These are phyloP conservation scores for Chlamydomonas eustigma DNA, from an alignment of 139 green algal species.

Conservation along the genomic window DNA sequence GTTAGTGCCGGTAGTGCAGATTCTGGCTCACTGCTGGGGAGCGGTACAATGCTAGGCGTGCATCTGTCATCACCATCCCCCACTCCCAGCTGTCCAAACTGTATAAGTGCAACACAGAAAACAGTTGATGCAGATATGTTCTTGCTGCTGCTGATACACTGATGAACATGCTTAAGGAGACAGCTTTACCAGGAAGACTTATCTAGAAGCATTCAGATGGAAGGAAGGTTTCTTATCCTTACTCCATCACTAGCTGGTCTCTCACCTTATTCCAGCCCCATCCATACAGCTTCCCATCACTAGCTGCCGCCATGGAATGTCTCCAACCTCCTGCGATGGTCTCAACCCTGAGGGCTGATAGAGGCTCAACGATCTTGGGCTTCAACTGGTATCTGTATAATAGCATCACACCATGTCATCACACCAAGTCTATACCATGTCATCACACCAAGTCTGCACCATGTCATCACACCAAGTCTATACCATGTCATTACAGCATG, in stretches of 20 bases:
- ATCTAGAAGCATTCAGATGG: not conserved
- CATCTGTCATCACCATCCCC: constrained; percentile 50
- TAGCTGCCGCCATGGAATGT: constrained; percentile 70
- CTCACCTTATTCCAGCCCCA: constrained; percentile 90
- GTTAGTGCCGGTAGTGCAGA: too few species aligned
- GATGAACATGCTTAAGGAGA: not conserved
- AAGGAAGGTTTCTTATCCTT: not conserved
- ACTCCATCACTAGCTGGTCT: not conserved
- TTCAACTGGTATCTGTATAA: constrained; percentile 46
- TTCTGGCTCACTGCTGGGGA: constrained; percentile 20
- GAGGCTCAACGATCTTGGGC: constrained; percentile 38
- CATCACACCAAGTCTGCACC: too few species aligned
- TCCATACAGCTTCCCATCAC: constrained; percentile 55
- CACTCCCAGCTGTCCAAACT: constrained; percentile 81
- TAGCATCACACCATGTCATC: not conserved
- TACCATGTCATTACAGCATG: too few species aligned
- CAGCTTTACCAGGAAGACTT: not conserved
- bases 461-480: too few species aligned
- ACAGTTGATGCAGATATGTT: not conserved
- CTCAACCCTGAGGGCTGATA: constrained; percentile 35
- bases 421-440: too few species aligned
- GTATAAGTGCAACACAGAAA: not conserved
- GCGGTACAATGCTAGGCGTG: constrained; percentile 38
- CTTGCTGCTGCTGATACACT: not conserved
- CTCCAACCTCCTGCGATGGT: constrained; percentile 78